Evolutionary conservation across 768 basidiomycete genomes (phyloP).

Genomic region (Termitomyces sp.): DNA sequence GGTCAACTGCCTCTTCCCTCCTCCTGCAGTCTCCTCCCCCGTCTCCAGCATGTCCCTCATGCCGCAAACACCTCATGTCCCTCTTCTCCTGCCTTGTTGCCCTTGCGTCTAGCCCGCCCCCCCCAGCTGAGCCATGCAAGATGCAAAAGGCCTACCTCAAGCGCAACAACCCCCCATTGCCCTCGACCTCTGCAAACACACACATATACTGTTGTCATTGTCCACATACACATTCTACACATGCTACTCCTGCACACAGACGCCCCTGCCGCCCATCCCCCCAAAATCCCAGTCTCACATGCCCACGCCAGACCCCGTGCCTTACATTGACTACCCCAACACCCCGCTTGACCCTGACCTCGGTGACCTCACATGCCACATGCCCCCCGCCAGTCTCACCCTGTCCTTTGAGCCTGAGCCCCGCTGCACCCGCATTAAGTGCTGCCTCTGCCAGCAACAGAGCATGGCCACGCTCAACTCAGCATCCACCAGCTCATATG

Average conservation of each 20-base stretch:
- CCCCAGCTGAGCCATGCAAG: not conserved
- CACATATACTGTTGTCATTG: not conserved
- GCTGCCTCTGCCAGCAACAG: not conserved
- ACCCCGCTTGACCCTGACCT: not conserved
- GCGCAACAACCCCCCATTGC: conserved; percentile 7
- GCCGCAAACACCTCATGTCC: conserved; percentile 9
- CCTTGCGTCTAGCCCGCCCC: not conserved
- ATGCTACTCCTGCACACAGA: not conserved
- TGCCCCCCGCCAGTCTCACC: not conserved
- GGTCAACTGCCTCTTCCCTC: conserved; percentile 6
- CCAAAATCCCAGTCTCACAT: not conserved
- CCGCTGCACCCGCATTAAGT: not conserved
- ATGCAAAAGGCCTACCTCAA: conserved; percentile 9
- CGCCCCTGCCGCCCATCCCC: not conserved
- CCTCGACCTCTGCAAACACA: not conserved
- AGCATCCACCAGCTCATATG: not conserved
- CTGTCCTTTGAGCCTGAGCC: not conserved
- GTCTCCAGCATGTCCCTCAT: not conserved
- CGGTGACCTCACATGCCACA: not conserved
- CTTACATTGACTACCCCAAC: not conserved
- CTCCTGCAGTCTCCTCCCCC: not conserved
- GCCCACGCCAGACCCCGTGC: not conserved
- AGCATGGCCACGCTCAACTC: not conserved
- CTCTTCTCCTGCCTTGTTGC: conserved; percentile 6
- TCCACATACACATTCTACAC: not conserved